Evolutionary conservation across 2,329 filamentous ascomycete species (phyloP), one percentile per base, ranked within the genome.

Genomic region (Pseudogymnoascus verrucosus): DNA sequence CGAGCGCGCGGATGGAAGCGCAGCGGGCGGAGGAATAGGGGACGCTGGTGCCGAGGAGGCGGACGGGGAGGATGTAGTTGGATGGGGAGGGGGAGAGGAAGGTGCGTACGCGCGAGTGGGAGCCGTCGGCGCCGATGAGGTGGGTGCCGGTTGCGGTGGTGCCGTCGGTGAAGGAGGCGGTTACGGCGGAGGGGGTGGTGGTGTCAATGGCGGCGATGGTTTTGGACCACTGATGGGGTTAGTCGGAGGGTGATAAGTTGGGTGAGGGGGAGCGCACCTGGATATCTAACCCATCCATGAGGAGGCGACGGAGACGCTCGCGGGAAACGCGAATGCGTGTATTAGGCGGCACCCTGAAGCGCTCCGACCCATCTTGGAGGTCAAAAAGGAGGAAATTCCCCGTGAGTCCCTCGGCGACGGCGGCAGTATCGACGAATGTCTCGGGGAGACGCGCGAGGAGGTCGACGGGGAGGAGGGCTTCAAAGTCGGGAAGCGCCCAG

Each of bases 341-440:
- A 10, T 76, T 73, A 16, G 80, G 78, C 0, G 79, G 75, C 0
- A 80, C 76, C 44, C 74, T 73, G 14, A 78, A 82, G 8, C 78
- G 76, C 0, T 77, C 74, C 60, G 80, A 74, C 3, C 78, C 81
- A 0, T 77, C 80, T 67, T 74, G 79, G 14, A 87, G 76, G 69
- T 89, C 79, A 51, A 83, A 82, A 65, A 84, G 84, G 0, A 80
- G 77, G 62, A 84, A 85, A 0, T 75, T 75, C 0, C 82, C 81
- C 0, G 75, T 73, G 34, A 78, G 72, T 0, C 83, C 78, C 60
- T 76, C 71, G 63, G 74, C 72, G 10, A 80, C 79, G 68, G 84
- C 78, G 64, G 75, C 71, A n/a, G 78, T 75, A 70, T 84, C 81
- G 47, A 87, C 81, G 68, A 82, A 83, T 0, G 80, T 77, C 57